phyloP scores from a whole-genome alignment of 305 asterid species.

The Caryopteris hybrid region DNA sequence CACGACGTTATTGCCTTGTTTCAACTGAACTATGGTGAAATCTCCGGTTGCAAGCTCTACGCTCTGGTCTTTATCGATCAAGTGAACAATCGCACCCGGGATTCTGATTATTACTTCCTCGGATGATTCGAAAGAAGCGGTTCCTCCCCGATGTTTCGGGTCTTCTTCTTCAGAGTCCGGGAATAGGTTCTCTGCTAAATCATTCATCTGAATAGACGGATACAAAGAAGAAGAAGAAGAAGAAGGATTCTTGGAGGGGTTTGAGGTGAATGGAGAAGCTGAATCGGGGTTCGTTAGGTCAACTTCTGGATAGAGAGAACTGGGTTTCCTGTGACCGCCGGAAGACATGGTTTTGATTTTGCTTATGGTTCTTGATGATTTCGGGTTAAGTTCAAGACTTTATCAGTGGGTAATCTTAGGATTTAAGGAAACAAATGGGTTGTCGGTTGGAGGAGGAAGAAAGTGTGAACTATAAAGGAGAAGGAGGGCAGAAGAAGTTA shows the following conservation, averaged over 20 bases:
- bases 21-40: conserved; percentile 49
- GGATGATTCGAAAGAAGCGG: conserved; percentile 45
- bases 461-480: neutral
- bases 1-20: conserved; percentile 57
- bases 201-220: conserved; percentile 49
- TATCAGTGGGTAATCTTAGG: conserved; percentile 8
- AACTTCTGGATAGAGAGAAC: conserved; percentile 56
- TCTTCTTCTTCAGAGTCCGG: conserved; percentile 40
- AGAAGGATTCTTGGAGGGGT: conserved; percentile 22
- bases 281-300: conserved; percentile 55
- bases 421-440: conserved; percentile 16
- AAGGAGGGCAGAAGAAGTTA: neutral
- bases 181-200: conserved; percentile 58
- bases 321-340: conserved; percentile 5
- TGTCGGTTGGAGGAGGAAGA: neutral
- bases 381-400: neutral
- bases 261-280: conserved; percentile 21
- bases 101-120: conserved; percentile 49
- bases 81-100: conserved; percentile 63
- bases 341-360: conserved; percentile 22
- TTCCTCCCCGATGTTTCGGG: neutral
- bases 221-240: conserved; percentile 39
- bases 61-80: conserved; percentile 58
- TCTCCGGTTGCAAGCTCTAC: conserved; percentile 70
- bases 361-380: no score